These are phyloP conservation scores for Candida saitoana DNA, from an alignment of 805 yeast species.

Conservation along the genomic window DNA sequence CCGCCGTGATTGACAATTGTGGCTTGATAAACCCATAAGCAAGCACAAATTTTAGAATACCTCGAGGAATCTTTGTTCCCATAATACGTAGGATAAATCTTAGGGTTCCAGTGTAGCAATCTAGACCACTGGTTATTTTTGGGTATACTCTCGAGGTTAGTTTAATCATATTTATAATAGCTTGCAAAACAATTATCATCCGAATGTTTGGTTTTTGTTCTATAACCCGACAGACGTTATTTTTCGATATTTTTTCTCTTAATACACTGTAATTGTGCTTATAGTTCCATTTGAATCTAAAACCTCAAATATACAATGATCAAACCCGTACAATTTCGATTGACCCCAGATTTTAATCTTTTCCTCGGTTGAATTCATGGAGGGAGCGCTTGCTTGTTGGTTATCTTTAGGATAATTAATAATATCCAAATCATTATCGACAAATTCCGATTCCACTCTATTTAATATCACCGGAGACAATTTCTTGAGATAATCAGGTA, in stretches of 20 bases:
- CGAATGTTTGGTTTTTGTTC: too few relatives aligned
- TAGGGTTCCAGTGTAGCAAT: too few relatives aligned
- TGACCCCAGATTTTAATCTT: constrained; percentile 40
- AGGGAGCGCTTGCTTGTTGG: constrained; percentile 3
- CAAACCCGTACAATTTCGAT: constrained; percentile 36
- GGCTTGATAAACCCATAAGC: too few relatives aligned
- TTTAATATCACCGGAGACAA: constrained; percentile 34
- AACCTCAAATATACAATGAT: constrained; percentile 42
- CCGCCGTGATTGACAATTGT: too few relatives aligned
- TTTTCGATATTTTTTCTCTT: not conserved
- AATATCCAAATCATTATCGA: constrained; percentile 33
- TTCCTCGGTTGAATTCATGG: constrained; percentile 7
- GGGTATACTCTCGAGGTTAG: too few relatives aligned
- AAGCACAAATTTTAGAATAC: too few relatives aligned
- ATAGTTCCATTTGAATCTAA: constrained; percentile 33
- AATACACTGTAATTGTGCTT: constrained; percentile 36
- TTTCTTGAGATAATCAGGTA: constrained; percentile 21
- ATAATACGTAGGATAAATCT: too few relatives aligned
- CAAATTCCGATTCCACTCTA: constrained; percentile 37
- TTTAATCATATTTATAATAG: too few relatives aligned
- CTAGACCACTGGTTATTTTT: too few relatives aligned
- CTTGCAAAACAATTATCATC: too few relatives aligned
- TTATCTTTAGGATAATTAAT: constrained; percentile 20
- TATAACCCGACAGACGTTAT: too few relatives aligned
- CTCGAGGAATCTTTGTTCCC: too few relatives aligned